phyloP scores from a whole-genome alignment of 345 rosid genomes.

The Kernera saxatilis region DNA sequence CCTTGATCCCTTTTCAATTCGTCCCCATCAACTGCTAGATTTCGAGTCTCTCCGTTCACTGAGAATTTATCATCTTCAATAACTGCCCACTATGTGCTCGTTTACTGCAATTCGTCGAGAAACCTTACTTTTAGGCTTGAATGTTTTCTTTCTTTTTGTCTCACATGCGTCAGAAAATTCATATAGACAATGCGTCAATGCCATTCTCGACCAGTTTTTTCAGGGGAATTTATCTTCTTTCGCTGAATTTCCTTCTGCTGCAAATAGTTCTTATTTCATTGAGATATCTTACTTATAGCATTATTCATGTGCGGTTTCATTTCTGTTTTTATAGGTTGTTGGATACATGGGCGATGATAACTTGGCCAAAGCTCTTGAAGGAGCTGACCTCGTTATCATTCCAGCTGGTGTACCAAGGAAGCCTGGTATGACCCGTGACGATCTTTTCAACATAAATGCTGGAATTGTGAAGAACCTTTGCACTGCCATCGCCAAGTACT shows the following conservation, averaged over 20 bases:
- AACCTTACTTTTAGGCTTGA: too few relatives aligned
- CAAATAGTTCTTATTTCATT: background rate
- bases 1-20: background rate
- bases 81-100: background rate
- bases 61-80: too few relatives aligned
- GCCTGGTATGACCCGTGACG: slow-evolving; percentile 81
- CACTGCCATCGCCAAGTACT: slow-evolving; percentile 53
- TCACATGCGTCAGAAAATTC: too few relatives aligned
- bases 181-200: too few relatives aligned
- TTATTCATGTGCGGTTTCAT: background rate
- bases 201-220: too few relatives aligned
- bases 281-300: background rate
- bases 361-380: slow-evolving; percentile 41
- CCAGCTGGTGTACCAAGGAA: slow-evolving; percentile 80
- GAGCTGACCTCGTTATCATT: slow-evolving; percentile 57
- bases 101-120: too few relatives aligned
- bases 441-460: slow-evolving; percentile 63
- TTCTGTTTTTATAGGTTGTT: slow-evolving; percentile 23
- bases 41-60: too few relatives aligned
- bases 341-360: slow-evolving; percentile 44
- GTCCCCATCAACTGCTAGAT: background rate
- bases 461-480: slow-evolving; percentile 45
- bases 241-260: background rate
- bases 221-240: too few relatives aligned
- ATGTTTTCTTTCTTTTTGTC: too few relatives aligned